Base-by-base conservation (phyloP, 257 asterid species). In the Nicotiana obtusifolia region DNA sequence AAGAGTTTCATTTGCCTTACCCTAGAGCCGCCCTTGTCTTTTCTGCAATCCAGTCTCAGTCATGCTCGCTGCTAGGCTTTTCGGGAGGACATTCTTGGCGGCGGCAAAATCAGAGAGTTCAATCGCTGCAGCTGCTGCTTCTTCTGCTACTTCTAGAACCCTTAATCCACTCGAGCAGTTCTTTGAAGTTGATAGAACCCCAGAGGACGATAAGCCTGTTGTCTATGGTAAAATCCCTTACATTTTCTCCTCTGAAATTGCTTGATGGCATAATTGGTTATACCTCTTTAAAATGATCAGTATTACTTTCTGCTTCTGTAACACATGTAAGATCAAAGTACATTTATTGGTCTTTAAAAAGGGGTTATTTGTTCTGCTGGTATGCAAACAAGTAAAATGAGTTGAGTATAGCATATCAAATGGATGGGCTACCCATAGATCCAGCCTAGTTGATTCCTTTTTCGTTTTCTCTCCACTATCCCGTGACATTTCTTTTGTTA, bases 111-210 rank as follows among this genome's bases (percentile, higher is more conserved):
- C 93, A 7, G 94, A 94, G 85, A 81, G 92, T 73, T 86, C 94
- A 57, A 90, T 90, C 73, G 87, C 90, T 24, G 87, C 87, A 19
- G 87, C 91, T 7, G 93, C 91, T 20, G 80, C 91, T 66, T 53
- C 88, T 37, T 85, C 89, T 61, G 64, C 73, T 28, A 52, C 57
- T 26, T 85, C 80, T 56, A 41, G 80, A 54, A 37, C 59, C 13
- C 91, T 64, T 61, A 94, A 91, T 83, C 97, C 97, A 1, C 94
- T 94, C 15, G 93, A 89, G 85, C 92, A 90, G 84, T 94, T 94
- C 84, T 94, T 94, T 64, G 97, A 93, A 87, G 89, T 77, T 10
- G 94, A 93, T 49, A 85, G 97, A 77, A 86, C 85, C 44, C 76
- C 66, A 0, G 97, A 93, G 19, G 97, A 90, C 35, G 98, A 93